A percentile compares a stretch with the other conserved stretches of the same genome.
These are phyloP conservation scores for Scheffersomyces amazonensis DNA, from an alignment of 805 yeast genomes.

Conservation along the genomic window DNA sequence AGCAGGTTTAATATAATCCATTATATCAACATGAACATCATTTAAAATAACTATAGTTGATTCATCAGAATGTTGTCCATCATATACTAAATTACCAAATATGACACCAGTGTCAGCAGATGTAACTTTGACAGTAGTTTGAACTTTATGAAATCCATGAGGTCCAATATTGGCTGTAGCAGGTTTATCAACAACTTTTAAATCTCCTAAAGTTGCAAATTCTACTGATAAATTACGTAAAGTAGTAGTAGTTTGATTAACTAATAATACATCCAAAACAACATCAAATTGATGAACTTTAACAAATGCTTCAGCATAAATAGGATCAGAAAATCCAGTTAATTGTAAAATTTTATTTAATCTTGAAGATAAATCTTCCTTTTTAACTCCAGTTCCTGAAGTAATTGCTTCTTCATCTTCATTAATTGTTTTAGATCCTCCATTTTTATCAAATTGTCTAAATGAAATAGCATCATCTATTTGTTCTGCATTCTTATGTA, in stretches of 20 bases:
- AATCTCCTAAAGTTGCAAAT: conserved; percentile 93
- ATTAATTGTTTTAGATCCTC: conserved; percentile 18
- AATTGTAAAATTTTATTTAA: conserved; percentile 85
- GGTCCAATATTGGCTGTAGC: conserved; percentile 89
- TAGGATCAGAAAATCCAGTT: conserved; percentile 98
- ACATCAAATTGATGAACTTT: conserved; percentile 97
- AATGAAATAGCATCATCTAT: conserved; percentile 77
- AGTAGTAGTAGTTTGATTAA: conserved; percentile 90
- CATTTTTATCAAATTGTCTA: conserved; percentile 65
- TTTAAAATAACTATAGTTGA: conserved; percentile 86
- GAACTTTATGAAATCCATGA: conserved; percentile 91
- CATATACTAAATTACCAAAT: conserved; percentile 95
- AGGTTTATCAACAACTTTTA: conserved; percentile 91
- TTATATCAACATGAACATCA: conserved; percentile 92
- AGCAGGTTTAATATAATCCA: conserved; percentile 98
- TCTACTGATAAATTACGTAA: conserved; percentile 89
- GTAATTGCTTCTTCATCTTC: conserved; percentile 62
- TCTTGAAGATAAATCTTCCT: conserved; percentile 68
- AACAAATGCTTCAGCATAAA: conserved; percentile 95
- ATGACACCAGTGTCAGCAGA: conserved; percentile 98
- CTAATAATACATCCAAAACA: conserved; percentile 86
- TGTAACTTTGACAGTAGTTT: conserved; percentile 88
- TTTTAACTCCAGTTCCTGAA: conserved; percentile 42
- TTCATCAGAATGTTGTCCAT: conserved; percentile 91
- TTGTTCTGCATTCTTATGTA: conserved; percentile 65